A percentile compares a stretch with the other conserved stretches of the same genome.
These are phyloP conservation scores for Paramyrothecium sp. DNA, from an alignment of 2,329 filamentous ascomycete genomes.

Conservation along the genomic window DNA sequence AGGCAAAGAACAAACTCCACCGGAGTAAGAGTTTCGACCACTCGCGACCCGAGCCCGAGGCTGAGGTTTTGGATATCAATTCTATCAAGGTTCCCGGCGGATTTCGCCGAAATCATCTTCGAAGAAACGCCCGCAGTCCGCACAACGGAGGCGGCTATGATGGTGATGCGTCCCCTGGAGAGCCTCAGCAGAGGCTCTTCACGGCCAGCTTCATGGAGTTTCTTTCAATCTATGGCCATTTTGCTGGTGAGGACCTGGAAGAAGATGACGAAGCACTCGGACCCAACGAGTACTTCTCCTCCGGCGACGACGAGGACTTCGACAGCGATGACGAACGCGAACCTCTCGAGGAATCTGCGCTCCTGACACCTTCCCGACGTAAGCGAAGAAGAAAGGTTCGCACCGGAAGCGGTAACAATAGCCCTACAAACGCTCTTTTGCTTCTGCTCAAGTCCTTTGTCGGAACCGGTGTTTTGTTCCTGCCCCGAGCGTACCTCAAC, in stretches of 20 bases:
- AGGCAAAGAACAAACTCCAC: constrained; percentile 65
- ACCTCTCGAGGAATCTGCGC: constrained; percentile 82
- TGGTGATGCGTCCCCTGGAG: constrained; percentile 29
- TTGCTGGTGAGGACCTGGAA: constrained; percentile 93
- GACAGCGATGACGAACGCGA: constrained; percentile 67
- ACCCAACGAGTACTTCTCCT: constrained; percentile 89
- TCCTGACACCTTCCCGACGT: constrained; percentile 74
- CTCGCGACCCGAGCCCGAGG: constrained; percentile 73
- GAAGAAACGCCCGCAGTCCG: constrained; percentile 69
- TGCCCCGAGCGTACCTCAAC: constrained; percentile 90
- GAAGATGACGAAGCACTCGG: constrained; percentile 90
- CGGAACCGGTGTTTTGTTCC: constrained; percentile 90
- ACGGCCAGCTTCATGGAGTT: constrained; percentile 97
- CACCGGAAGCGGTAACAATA: constrained; percentile 72
- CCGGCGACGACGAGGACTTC: constrained; percentile 66
- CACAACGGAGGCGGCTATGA: constrained; percentile 29
- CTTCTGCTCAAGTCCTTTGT: constrained; percentile 97
- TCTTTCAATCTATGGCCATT: constrained; percentile 91
- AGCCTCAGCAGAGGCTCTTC: constrained; percentile 56
- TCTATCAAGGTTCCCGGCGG: constrained; percentile 92
- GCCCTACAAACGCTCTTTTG: constrained; percentile 74
- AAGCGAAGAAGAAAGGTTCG: constrained; percentile 76
- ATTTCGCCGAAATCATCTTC: constrained; percentile 86
- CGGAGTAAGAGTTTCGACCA: constrained; percentile 88
- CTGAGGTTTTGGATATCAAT: constrained; percentile 79